Evolutionary conservation across 1,139 yeast genomes (phyloP), one percentile per base, ranked within the genome.

Genomic region (Diutina catenulata): DNA sequence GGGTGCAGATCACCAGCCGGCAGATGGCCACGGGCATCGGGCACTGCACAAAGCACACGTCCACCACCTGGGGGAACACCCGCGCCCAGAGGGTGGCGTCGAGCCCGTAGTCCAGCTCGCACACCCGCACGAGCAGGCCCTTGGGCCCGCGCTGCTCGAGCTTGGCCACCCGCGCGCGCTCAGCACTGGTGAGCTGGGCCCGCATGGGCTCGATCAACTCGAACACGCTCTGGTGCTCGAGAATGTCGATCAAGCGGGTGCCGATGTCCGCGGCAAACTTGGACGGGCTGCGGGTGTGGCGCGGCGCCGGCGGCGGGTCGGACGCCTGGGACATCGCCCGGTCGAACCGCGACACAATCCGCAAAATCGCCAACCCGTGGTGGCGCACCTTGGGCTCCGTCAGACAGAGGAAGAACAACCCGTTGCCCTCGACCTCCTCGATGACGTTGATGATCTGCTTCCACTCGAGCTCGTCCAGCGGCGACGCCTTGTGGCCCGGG

Each of bases 41-140:
- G 51, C 94, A 88, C 39, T 68, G 70, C 42, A 78, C 86, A 47
- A 84, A 87, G 44, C 93, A 76, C 2, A 76, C 67, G 32, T 72
- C 76, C 37, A 91, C 60, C 4, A 93, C 60, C 36, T 70, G 73
- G 1, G 97, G 97, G 50, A 82, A 88, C 1, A 81, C 71, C 46
- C 94, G 72, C 48, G 88, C 80, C 98, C 98, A 93, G 19, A 93
- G 62, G 0, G 98, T 95, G 1, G 94, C 79, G 55, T 93, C 98
- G 8, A 91, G 88, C 2, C 97, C 96, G 51, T 87, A 82, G 44
- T 83, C 95, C 2, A 95, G 82, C 48, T 84, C 95, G 0, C 95
- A 95, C 11, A 91, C 59, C 39, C 76, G 68, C 0, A 82, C 64
- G 19, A 93, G 58, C 2, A 83, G 70, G 24, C 81, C 82, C 42